Evolutionary conservation across 2,329 filamentous ascomycete genomes (phyloP).

Genomic region (Exophiala sp.): DNA sequence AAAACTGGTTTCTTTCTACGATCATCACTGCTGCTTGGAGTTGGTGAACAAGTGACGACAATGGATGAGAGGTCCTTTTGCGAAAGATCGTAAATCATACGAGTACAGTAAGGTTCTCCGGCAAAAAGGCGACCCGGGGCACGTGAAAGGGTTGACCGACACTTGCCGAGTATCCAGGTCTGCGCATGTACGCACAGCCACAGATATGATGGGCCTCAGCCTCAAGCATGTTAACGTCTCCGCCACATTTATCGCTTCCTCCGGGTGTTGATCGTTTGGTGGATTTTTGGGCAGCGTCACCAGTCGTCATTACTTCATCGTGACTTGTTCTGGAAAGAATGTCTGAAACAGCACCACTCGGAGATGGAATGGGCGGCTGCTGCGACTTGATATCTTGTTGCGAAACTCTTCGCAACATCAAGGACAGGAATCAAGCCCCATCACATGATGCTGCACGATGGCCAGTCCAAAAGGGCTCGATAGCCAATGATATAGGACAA

Average conservation of each 20-base stretch:
- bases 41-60: too few species aligned
- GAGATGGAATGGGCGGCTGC: conserved; percentile 20
- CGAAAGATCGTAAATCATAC: too few species aligned
- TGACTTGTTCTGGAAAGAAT: conserved; percentile 5
- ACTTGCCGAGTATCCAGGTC: too few species aligned
- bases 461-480: neutral
- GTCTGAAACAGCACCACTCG: conserved; percentile 19
- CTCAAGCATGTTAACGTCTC: too few species aligned
- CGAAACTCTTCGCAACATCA: neutral
- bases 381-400: conserved; percentile 15
- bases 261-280: conserved; percentile 2
- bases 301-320: conserved; percentile 5
- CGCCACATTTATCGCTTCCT: conserved; percentile 1
- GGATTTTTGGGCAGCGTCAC: neutral
- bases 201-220: too few species aligned
- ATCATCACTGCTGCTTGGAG: too few species aligned
- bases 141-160: too few species aligned
- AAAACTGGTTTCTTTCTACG: too few species aligned
- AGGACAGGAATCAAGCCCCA: neutral
- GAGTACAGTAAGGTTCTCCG: too few species aligned
- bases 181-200: too few species aligned
- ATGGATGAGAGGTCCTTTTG: too few species aligned
- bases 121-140: too few species aligned
- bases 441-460: conserved; percentile 23
- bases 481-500: conserved; percentile 19